Percentiles rank a stretch among this genome's conserved stretches.
These are phyloP conservation scores for Aspergillus sparsus DNA, from an alignment of 495 filamentous ascomycete genomes.

Conservation along the genomic window DNA sequence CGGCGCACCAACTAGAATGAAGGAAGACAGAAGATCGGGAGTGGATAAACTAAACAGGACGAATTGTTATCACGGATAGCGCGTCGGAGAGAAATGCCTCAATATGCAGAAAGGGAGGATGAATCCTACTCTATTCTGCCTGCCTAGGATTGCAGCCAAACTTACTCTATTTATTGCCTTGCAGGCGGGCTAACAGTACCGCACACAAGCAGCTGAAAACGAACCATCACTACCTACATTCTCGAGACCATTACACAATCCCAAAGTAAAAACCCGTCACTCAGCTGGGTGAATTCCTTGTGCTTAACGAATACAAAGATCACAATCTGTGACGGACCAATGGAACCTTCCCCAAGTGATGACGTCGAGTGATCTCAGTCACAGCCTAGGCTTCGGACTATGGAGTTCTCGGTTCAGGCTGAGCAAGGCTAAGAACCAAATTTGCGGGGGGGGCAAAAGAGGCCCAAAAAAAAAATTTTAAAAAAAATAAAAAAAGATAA, in stretches of 20 bases:
- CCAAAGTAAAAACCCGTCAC: conserved; percentile 4
- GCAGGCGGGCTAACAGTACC: conserved; percentile 9
- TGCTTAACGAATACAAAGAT: neutral
- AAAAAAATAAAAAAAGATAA: too few relatives aligned
- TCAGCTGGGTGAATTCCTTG: conserved; percentile 5
- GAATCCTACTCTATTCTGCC: conserved; percentile 3
- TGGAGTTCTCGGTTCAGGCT: conserved; percentile 1
- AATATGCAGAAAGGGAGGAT: conserved; percentile 15
- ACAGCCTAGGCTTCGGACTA: neutral
- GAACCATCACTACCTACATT: conserved; percentile 11
- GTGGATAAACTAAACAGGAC: conserved; percentile 13
- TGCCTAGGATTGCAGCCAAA: conserved; percentile 13
- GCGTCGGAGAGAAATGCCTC: conserved; percentile 11
- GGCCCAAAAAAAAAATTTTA: too few relatives aligned
- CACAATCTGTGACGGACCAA: conserved; percentile 18
- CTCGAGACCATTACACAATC: conserved; percentile 18
- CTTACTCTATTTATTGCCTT: conserved; percentile 7
- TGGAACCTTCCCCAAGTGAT: conserved; percentile 22
- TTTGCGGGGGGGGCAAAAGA: conserved; percentile 26
- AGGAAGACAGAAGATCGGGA: conserved; percentile 19
- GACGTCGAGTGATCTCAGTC: conserved; percentile 29
- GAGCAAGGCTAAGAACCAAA: conserved; percentile 14
- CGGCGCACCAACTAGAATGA: conserved; percentile 28
- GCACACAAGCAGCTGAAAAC: conserved; percentile 15
- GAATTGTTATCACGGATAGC: conserved; percentile 21